Evolutionary conservation across 129 eudicot genomes (phyloP).

Genomic region (Chrysanthemum makinoi): DNA sequence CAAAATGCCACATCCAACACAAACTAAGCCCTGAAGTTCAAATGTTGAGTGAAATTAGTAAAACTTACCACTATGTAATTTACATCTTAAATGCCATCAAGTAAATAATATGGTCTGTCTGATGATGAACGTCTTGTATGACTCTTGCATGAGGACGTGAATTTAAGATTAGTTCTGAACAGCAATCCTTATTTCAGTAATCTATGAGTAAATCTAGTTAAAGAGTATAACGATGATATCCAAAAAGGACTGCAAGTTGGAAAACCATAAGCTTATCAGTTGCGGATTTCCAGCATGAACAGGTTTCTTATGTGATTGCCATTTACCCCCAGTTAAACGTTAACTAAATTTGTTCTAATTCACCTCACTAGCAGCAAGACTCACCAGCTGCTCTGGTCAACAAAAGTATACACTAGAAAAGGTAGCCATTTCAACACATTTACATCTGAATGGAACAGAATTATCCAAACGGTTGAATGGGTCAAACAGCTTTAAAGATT

Average conservation of each 20-base stretch:
- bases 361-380: too few relatives aligned
- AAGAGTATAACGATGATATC: background rate
- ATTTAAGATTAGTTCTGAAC: background rate
- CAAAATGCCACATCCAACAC: background rate
- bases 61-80: background rate
- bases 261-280: background rate
- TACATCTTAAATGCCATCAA: background rate
- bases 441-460: too few relatives aligned
- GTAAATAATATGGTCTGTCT: background rate
- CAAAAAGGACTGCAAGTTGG: background rate
- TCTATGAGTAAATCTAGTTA: background rate
- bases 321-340: too few relatives aligned
- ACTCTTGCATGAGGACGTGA: too few relatives aligned
- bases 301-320: too few relatives aligned
- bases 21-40: background rate
- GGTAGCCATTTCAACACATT: too few relatives aligned
- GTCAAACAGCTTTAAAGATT: too few relatives aligned
- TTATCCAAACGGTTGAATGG: too few relatives aligned
- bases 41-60: background rate
- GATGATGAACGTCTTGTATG: background rate
- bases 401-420: too few relatives aligned
- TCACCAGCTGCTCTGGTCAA: too few relatives aligned
- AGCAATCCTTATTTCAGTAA: background rate
- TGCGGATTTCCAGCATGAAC: too few relatives aligned
- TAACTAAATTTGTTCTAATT: too few relatives aligned